Evolutionary conservation across 2,329 filamentous ascomycete species (phyloP), one percentile per base, ranked within the genome.

Genomic region (Neopestalotiopsis sp.): DNA sequence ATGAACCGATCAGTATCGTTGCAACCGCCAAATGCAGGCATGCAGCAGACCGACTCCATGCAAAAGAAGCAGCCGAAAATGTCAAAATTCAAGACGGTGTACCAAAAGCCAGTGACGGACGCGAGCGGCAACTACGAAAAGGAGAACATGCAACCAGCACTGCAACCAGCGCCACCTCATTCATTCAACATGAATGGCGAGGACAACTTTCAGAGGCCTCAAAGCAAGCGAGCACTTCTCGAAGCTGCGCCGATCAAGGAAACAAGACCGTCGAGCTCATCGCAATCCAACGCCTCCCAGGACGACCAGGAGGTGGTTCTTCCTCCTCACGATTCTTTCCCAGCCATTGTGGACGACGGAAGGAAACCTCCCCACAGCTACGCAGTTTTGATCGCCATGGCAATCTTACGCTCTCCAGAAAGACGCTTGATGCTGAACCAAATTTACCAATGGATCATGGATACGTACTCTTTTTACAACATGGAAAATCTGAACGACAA

Each of bases 381-480:
- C 79, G 95, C 96, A 24, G 93, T 92, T 74, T 87, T 99, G 74
- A 98, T 98, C 73, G 96, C 94, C 78, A 98, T 98, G 95, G 94
- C 96, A 65, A 98, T 99, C 75, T 86, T 98, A 28, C 91, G 95
- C 71, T 94, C 96, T 4, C 91, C 93, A 13, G 90, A 91, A 70
- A 91, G 94, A 70, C 92, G 93, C 66, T 86, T 98, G 71, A 98
- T 96, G 1, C 87, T 99, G 20, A 91, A 94, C 32, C 94, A 98
- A 80, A 99, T 99, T 74, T 99, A 98, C 87, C 97, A 97, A 79
- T 99, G 96, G 95, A 98, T 99, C 75, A 97, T 94, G n/a, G 94
- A 97, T 79, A 95, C 92, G 20, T 98, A 93, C 79, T 91, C 89
- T 5, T 98, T 95, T 81, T 99, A 98, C 84, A 91, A 89, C 74